Conservation (phyloP, 352 stramenopile species). For the Globisporangium sylvaticum region DNA sequence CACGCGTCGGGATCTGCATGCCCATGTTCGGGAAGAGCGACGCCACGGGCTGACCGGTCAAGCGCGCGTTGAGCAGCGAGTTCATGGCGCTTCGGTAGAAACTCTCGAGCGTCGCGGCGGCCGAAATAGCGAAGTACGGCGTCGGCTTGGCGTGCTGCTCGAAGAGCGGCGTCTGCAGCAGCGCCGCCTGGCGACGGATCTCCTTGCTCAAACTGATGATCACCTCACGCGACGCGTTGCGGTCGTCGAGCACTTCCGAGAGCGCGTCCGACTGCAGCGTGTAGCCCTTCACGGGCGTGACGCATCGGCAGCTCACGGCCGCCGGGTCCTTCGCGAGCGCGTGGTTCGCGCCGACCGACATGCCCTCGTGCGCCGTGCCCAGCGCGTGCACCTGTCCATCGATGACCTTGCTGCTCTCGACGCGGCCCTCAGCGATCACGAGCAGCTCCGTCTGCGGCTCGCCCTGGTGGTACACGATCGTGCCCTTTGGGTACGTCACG, state of each 20-base stretch:
- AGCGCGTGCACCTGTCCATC: slow-evolving; percentile 81
- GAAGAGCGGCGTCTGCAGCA: slow-evolving; percentile 86
- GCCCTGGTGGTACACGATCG: slow-evolving; percentile 77
- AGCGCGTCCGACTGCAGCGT: slow-evolving; percentile 66
- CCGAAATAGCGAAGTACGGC: slow-evolving; percentile 88
- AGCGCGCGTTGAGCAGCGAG: slow-evolving; percentile 86
- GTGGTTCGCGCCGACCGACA: slow-evolving; percentile 77
- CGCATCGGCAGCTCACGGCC: slow-evolving; percentile 71
- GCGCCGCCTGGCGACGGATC: slow-evolving; percentile 80
- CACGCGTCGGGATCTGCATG: slow-evolving; percentile 90
- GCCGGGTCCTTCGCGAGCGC: slow-evolving; percentile 72
- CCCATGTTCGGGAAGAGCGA: slow-evolving; percentile 93
- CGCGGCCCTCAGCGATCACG: slow-evolving; percentile 55
- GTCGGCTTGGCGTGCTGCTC: slow-evolving; percentile 89
- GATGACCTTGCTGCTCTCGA: slow-evolving; percentile 80
- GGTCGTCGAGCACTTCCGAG: slow-evolving; percentile 73
- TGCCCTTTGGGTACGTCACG: slow-evolving; percentile 70
- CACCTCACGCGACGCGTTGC: slow-evolving; percentile 70
- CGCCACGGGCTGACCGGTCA: slow-evolving; percentile 72
- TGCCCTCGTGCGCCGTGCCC: slow-evolving; percentile 39
- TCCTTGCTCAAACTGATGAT: slow-evolving; percentile 87
- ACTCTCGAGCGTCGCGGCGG: slow-evolving; percentile 89
- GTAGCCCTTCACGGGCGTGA: slow-evolving; percentile 79
- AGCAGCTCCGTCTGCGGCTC: slow-evolving; percentile 80
- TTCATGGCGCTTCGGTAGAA: slow-evolving; percentile 93